phyloP scores from a whole-genome alignment of 768 basidiomycete species.

The Suillus alpinus region DNA sequence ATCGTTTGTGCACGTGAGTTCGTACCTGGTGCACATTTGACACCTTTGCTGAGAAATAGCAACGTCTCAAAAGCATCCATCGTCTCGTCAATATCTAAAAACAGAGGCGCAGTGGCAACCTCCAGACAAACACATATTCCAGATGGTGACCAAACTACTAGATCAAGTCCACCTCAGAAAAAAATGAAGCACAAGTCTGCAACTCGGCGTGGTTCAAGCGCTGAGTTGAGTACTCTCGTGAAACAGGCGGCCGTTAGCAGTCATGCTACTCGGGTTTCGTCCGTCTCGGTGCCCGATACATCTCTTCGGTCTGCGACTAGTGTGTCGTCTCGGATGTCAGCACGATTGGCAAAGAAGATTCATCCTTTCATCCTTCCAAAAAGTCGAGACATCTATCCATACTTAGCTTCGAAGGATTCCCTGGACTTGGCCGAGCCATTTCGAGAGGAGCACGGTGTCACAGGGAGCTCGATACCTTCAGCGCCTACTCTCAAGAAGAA shows the following conservation, averaged over 20 bases:
- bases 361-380: slow-evolving; percentile 13
- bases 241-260: neutral
- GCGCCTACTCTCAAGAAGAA: slow-evolving; percentile 5
- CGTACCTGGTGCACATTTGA: neutral
- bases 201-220: neutral
- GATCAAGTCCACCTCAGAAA: neutral
- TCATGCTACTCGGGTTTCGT: neutral
- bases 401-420: slow-evolving; percentile 23
- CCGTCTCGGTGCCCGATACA: neutral
- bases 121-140: neutral
- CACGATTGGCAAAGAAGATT: slow-evolving; percentile 19
- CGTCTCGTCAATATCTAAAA: neutral
- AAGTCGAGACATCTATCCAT: slow-evolving; percentile 26
- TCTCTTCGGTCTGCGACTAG: neutral
- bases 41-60: no score
- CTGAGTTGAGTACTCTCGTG: neutral
- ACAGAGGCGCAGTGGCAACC: neutral
- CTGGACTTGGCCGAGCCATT: neutral
- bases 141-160: neutral
- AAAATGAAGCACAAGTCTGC: neutral
- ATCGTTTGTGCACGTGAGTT: neutral
- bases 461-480: neutral
- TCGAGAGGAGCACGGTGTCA: neutral
- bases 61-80: neutral
- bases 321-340: slow-evolving; percentile 15